Evolutionary conservation across 78 protist genomes (phyloP), one percentile per base, ranked within the genome.

Genomic region (Dictyostelium brefeldianum): DNA sequence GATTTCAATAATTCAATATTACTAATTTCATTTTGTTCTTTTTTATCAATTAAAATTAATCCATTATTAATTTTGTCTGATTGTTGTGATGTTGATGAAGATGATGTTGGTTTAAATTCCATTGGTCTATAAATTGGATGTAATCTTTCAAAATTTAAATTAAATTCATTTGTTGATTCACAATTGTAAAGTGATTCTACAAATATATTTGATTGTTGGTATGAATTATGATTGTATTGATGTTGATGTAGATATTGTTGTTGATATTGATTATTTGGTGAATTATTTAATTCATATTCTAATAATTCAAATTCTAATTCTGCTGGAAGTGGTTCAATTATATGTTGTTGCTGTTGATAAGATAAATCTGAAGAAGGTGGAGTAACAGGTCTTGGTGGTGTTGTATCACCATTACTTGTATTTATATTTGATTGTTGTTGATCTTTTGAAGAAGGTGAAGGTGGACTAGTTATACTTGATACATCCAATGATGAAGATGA

Each of bases 251-350:
- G 78, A 70, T 12, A 17, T 18, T 54, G 62, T 17, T 22, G 78
- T 41, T 41, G 78, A 70, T 0, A 15, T 29, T 25, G n/a, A n/a
- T 25, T 62, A 62, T 67, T 64, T 29, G 82, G 50, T 77, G 82
- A 56, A 47, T 47, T 73, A 4, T 6, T 31, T 12, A 47, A n/a
- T 48, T 87, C 93, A 51, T 77, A 87, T 10, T 87, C 93, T 10
- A 43, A 56, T n/a, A 85, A 25, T 48, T 77, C 84, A 31, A 59
- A 69, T 22, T 87, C 93, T 10, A 74, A 27, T 31, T 87, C 80
- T 11, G 81, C 62, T 25, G 93, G 84, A 4, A 87, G 31, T 64
- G 93, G 93, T 53, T 87, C 93, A 1, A 87, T 87, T 25, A 87
- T 87, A 18, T 87, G 84, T 17, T 75, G 57, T 17, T 65, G 70